Conservation (phyloP, 2,329 filamentous ascomycete species). For the Fusarium nelsonii region DNA sequence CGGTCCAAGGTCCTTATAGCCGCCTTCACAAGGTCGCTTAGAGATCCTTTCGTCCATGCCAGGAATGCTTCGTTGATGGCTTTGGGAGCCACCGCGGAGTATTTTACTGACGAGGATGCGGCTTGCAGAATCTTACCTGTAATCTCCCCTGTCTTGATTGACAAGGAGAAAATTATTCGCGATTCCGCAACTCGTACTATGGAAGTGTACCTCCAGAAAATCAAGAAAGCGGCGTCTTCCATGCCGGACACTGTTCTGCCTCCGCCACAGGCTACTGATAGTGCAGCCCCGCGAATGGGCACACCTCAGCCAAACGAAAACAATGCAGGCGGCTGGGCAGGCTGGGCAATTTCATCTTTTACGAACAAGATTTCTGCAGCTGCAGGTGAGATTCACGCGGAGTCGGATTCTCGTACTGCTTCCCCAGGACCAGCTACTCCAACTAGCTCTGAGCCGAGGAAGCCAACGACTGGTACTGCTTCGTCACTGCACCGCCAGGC, state of each 20-base stretch:
- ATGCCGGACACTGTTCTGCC: slow-evolving; percentile 87
- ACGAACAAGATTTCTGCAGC: slow-evolving; percentile 91
- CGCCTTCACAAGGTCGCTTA: slow-evolving; percentile 87
- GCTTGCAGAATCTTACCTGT: slow-evolving; percentile 85
- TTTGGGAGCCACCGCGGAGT: slow-evolving; percentile 84
- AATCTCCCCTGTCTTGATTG: slow-evolving; percentile 85
- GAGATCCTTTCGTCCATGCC: slow-evolving; percentile 95
- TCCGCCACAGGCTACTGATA: slow-evolving; percentile 67
- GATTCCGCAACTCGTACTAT: slow-evolving; percentile 92
- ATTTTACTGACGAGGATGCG: slow-evolving; percentile 91
- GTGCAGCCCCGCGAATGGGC: slow-evolving; percentile 77
- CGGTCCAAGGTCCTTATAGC: slow-evolving; percentile 92
- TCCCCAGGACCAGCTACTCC: slow-evolving; percentile 58
- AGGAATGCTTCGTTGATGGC: slow-evolving; percentile 90
- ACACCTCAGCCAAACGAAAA: slow-evolving; percentile 76
- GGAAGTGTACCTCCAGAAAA: slow-evolving; percentile 84
- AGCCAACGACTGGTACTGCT: slow-evolving; percentile 62
- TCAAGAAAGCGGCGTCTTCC: slow-evolving; percentile 80
- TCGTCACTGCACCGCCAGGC: slow-evolving; percentile 72
- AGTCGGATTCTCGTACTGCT: slow-evolving; percentile 59
- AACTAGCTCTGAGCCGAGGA: slow-evolving; percentile 56
- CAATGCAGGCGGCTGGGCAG: slow-evolving; percentile 75
- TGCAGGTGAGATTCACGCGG: slow-evolving; percentile 83
- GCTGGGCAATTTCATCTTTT: slow-evolving; percentile 98
- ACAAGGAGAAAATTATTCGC: slow-evolving; percentile 95